A percentile compares a stretch with the other conserved stretches of the same genome.
Conservation (phyloP, 2,329 filamentous ascomycete species). For the Annulohypoxylon truncatum region DNA sequence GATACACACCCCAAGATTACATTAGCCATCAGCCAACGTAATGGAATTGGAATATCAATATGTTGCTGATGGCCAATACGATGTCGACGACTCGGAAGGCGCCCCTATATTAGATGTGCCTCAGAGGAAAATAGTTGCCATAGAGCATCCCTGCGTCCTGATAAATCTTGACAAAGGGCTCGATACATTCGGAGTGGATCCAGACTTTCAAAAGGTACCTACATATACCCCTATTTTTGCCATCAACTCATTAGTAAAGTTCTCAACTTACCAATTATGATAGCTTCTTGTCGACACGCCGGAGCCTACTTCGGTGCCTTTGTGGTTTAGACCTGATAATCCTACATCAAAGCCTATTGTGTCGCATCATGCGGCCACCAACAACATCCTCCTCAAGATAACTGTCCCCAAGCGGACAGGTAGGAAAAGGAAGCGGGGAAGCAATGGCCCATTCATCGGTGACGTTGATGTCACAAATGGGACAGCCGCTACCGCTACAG, state of each 20-base stretch:
- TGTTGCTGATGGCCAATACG: constrained; percentile 23
- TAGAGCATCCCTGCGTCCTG: constrained; percentile 59
- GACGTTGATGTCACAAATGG: constrained; percentile 52
- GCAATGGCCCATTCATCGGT: constrained; percentile 71
- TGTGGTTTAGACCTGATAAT: constrained; percentile 85
- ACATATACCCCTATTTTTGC: constrained; percentile 36
- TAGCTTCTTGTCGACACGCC: constrained; percentile 45
- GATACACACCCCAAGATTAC: background rate
- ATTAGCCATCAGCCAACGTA: background rate
- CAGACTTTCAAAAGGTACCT: constrained; percentile 54
- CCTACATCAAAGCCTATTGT: constrained; percentile 80
- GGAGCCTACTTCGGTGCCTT: constrained; percentile 65
- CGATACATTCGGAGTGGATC: constrained; percentile 54
- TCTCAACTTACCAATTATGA: constrained; percentile 15
- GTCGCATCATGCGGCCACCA: constrained; percentile 79
- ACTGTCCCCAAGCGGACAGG: constrained; percentile 89
- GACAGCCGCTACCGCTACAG: constrained; percentile 30
- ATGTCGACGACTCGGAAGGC: constrained; percentile 30
- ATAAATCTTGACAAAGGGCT: constrained; percentile 56
- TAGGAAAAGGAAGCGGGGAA: constrained; percentile 85
- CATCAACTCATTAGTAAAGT: background rate
- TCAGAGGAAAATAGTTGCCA: constrained; percentile 53
- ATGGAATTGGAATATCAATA: constrained; percentile 23
- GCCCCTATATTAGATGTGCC: constrained; percentile 55
- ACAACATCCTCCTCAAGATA: constrained; percentile 88